These are phyloP conservation scores for Axilococcus clingmanii DNA, from an alignment of 139 green algal genomes.

Conservation along the genomic window DNA sequence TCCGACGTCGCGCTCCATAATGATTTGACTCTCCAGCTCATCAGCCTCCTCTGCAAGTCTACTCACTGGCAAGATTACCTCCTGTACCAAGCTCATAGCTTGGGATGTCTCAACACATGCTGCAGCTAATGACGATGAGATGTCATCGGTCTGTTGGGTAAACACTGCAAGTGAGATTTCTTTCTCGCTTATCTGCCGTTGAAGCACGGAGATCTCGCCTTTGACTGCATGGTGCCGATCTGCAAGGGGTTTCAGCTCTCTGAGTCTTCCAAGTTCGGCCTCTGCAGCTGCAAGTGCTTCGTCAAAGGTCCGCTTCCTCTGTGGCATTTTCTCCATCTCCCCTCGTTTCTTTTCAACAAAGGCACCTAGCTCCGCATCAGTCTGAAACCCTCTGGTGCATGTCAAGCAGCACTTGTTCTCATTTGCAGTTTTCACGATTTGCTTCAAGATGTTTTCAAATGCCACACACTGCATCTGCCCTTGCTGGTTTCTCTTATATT, in stretches of 20 bases:
- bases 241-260: constrained; percentile 3
- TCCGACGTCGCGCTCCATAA: constrained; percentile 7
- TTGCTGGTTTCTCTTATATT: neutral
- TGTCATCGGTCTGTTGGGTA: neutral
- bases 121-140: neutral
- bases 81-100: constrained; percentile 6
- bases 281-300: constrained; percentile 8
- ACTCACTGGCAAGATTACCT: neutral
- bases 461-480: neutral
- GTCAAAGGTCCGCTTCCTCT: neutral
- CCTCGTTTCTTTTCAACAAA: constrained; percentile 18
- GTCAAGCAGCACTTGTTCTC: constrained; percentile 22
- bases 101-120: no score
- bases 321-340: neutral
- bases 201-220: neutral
- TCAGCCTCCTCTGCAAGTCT: constrained; percentile 8
- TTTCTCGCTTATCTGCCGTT: neutral
- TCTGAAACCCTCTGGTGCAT: constrained; percentile 22
- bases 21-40: constrained; percentile 1
- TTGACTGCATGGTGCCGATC: constrained; percentile 1
- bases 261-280: neutral
- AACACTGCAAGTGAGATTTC: neutral
- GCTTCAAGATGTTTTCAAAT: constrained; percentile 1
- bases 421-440: constrained; percentile 3
- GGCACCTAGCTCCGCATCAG: constrained; percentile 5